Conservation (phyloP, 208 protist species). For the Leishmania turanica region DNA sequence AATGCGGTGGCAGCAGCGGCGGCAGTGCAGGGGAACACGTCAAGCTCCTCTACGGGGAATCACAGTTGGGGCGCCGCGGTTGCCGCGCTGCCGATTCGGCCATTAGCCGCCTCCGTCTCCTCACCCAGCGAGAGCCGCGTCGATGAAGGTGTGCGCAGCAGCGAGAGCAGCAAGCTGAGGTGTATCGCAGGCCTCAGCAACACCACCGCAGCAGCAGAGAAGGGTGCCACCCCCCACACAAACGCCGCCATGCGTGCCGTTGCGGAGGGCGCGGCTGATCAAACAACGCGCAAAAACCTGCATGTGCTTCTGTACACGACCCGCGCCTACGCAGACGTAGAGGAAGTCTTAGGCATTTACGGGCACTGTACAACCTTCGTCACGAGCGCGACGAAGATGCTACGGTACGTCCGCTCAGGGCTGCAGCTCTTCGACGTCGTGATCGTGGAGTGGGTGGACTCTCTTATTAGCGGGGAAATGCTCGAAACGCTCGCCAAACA, state of each 20-base stretch:
- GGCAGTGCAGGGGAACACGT: background rate
- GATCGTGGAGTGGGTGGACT: slow-evolving; percentile 62
- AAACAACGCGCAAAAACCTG: slow-evolving; percentile 28
- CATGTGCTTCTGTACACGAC: slow-evolving; percentile 66
- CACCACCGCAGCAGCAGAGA: background rate
- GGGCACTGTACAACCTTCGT: slow-evolving; percentile 70
- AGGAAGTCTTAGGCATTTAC: slow-evolving; percentile 41
- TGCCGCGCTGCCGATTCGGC: background rate
- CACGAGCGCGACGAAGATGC: slow-evolving; percentile 43
- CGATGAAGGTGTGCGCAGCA: background rate
- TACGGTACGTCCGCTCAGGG: slow-evolving; percentile 49
- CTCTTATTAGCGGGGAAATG: slow-evolving; percentile 52
- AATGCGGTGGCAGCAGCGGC: background rate
- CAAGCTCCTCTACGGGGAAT: background rate
- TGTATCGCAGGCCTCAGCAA: background rate
- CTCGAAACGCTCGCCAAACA: slow-evolving; percentile 35
- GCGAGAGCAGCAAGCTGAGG: slow-evolving; percentile 1
- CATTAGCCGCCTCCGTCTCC: slow-evolving; percentile 2
- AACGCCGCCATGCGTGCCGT: background rate
- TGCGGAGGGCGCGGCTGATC: slow-evolving; percentile 11
- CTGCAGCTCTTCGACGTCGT: slow-evolving; percentile 63
- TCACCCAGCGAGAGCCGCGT: slow-evolving; percentile 1
- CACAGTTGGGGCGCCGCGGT: background rate
- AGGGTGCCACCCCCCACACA: background rate
- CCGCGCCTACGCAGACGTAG: slow-evolving; percentile 38